Evolutionary conservation across 768 basidiomycete species (phyloP).

Genomic region (Holtermannia corniformis): DNA sequence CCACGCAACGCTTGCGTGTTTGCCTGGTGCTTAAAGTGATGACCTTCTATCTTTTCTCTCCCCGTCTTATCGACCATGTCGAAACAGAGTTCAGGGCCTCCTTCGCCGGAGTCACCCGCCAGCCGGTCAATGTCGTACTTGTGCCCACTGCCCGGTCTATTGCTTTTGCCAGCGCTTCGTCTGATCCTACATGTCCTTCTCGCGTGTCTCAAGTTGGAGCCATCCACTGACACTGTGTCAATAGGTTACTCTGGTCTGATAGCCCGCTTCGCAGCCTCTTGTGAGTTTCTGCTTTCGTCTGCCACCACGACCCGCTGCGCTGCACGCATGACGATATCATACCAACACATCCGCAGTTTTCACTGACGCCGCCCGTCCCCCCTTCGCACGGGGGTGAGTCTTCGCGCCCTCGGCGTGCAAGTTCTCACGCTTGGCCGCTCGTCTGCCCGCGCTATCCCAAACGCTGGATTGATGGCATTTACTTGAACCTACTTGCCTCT

Average conservation of each 20-base stretch:
- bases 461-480: conserved; percentile 20
- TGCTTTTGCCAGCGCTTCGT: conserved; percentile 44
- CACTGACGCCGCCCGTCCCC: conserved; percentile 39
- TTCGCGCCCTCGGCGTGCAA: conserved; percentile 9
- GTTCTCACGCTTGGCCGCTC: conserved; percentile 5
- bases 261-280: neutral
- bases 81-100: conserved; percentile 40
- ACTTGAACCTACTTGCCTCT: conserved; percentile 32
- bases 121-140: conserved; percentile 17
- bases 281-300: neutral
- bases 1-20: no score
- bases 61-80: conserved; percentile 44
- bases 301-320: neutral
- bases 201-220: neutral
- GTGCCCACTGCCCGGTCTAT: conserved; percentile 24
- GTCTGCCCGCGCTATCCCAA: conserved; percentile 19
- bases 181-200: conserved; percentile 21
- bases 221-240: neutral
- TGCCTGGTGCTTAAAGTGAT: conserved; percentile 19
- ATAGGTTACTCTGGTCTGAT: conserved; percentile 9
- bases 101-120: conserved; percentile 40
- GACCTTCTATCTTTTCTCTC: conserved; percentile 42
- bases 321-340: conserved; percentile 36
- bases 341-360: conserved; percentile 44
- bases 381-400: conserved; percentile 36